phyloP scores from a whole-genome alignment of 371 early-diverging fungal genomes.

The Choanephora cucurbitarum region DNA sequence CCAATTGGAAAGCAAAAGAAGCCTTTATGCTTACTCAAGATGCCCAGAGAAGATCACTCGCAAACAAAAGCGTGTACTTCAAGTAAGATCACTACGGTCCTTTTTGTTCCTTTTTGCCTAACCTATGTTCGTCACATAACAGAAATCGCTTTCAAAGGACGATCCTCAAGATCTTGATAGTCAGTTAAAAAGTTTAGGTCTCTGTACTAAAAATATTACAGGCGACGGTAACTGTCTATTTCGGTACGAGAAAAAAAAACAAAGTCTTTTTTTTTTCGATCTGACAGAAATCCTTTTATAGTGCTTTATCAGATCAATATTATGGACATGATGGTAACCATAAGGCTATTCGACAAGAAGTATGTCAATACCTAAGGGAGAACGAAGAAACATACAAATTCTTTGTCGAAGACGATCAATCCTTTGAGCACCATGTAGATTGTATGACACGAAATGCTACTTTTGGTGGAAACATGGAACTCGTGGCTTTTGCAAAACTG shows the following conservation, averaged over 20 bases:
- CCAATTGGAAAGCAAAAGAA: not conserved
- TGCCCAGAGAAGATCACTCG: constrained; percentile 12
- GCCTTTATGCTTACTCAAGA: not conserved
- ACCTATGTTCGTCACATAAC: not conserved
- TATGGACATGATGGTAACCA: constrained; percentile 65
- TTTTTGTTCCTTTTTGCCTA: not conserved
- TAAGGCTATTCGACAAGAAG: constrained; percentile 53
- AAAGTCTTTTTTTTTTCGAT: too few species aligned
- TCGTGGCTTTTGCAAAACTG: constrained; percentile 79
- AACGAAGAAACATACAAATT: constrained; percentile 67
- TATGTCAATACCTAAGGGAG: constrained; percentile 66
- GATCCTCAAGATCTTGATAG: constrained; percentile 15
- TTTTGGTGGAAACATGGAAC: constrained; percentile 84
- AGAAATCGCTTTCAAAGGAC: constrained; percentile 8
- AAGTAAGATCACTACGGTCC: not conserved
- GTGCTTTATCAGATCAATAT: constrained; percentile 77
- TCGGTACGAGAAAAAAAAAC: constrained; percentile 38
- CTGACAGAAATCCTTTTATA: constrained; percentile 8
- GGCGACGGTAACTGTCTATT: constrained; percentile 91
- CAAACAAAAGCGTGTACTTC: constrained; percentile 5
- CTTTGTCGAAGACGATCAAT: constrained; percentile 71
- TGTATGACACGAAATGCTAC: constrained; percentile 75
- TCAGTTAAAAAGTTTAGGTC: constrained; percentile 42
- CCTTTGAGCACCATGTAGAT: constrained; percentile 67
- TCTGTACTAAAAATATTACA: constrained; percentile 70